Conservation (phyloP, 2,329 filamentous ascomycete species). For the Neofusicoccum umdonicola region DNA sequence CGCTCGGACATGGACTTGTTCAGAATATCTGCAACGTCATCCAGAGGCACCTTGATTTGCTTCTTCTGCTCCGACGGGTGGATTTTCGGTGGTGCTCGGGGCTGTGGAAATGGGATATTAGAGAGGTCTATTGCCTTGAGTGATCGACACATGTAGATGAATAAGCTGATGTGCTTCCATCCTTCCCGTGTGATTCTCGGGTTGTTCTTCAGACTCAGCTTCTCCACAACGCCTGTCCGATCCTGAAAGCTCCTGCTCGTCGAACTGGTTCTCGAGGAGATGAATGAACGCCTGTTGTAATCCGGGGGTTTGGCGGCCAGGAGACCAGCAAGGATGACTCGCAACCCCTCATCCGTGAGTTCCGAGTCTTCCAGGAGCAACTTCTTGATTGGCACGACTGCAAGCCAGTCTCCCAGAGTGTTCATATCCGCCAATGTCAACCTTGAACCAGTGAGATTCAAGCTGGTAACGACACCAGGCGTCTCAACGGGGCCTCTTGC, state of each 20-base stretch:
- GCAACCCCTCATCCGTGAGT: slow-evolving; percentile 79
- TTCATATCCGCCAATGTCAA: slow-evolving; percentile 80
- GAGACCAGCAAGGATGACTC: slow-evolving; percentile 82
- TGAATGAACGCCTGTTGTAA: slow-evolving; percentile 43
- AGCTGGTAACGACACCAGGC: slow-evolving; percentile 73
- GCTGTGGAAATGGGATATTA: slow-evolving; percentile 64
- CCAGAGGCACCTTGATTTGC: slow-evolving; percentile 7
- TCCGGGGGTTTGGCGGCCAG: slow-evolving; percentile 72
- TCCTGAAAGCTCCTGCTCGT: slow-evolving; percentile 27
- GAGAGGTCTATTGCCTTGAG: slow-evolving; percentile 85
- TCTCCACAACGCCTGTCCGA: slow-evolving; percentile 75
- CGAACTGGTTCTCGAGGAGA: slow-evolving; percentile 21
- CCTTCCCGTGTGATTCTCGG: slow-evolving; percentile 77
- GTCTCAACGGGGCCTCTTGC: slow-evolving; percentile 62
- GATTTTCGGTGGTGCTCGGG: slow-evolving; percentile 56
- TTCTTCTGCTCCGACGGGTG: slow-evolving; percentile 18
- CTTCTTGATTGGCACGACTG: slow-evolving; percentile 86
- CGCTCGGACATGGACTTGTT: slow-evolving; percentile 74
- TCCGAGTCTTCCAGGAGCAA: slow-evolving; percentile 84
- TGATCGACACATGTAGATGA: slow-evolving; percentile 84
- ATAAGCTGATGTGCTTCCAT: slow-evolving; percentile 88
- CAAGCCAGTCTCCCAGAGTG: slow-evolving; percentile 89
- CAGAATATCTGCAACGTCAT: slow-evolving; percentile 64
- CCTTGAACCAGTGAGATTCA: slow-evolving; percentile 82
- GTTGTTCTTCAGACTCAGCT: slow-evolving; percentile 86